These are phyloP conservation scores for Catunica adiposa DNA, from an alignment of 2,329 filamentous ascomycete species.

Conservation along the genomic window DNA sequence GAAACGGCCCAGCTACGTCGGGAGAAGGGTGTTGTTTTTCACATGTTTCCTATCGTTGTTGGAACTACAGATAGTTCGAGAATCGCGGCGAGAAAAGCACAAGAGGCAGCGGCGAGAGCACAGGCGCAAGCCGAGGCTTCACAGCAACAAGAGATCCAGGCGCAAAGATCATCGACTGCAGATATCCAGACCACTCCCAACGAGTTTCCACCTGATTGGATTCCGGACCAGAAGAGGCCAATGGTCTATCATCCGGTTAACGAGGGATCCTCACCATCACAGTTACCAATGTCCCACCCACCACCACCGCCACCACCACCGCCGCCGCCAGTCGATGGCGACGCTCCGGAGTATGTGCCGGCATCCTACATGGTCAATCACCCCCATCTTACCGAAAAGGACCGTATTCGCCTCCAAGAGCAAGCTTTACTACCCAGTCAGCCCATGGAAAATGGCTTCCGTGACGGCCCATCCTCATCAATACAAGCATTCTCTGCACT, in stretches of 20 bases:
- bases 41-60: slow-evolving; percentile 71
- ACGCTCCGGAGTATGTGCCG: slow-evolving; percentile 43
- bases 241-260: slow-evolving; percentile 8
- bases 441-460: slow-evolving; percentile 21
- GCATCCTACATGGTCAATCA: slow-evolving; percentile 45
- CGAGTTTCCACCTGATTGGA: slow-evolving; percentile 13
- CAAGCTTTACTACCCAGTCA: slow-evolving; percentile 65
- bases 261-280: slow-evolving; percentile 5
- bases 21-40: slow-evolving; percentile 81
- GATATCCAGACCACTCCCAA: slow-evolving; percentile 19
- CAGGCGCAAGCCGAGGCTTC: slow-evolving; percentile 3
- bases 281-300: no score
- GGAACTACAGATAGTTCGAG: slow-evolving; percentile 63
- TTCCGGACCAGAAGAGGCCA: slow-evolving; percentile 9
- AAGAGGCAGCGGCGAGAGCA: slow-evolving; percentile 17
- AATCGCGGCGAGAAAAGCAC: slow-evolving; percentile 5
- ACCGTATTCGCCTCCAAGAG: slow-evolving; percentile 62
- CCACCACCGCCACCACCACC: slow-evolving; percentile 13
- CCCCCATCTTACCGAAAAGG: slow-evolving; percentile 60
- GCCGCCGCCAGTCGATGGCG: slow-evolving; percentile 31
- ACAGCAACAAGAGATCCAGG: neutral
- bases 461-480: slow-evolving; percentile 24
- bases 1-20: slow-evolving; percentile 75
- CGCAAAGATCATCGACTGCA: neutral
- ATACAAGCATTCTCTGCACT: slow-evolving; percentile 18